Base-by-base conservation (phyloP, 768 basidiomycete species). In the Baorangia bicolor region DNA sequence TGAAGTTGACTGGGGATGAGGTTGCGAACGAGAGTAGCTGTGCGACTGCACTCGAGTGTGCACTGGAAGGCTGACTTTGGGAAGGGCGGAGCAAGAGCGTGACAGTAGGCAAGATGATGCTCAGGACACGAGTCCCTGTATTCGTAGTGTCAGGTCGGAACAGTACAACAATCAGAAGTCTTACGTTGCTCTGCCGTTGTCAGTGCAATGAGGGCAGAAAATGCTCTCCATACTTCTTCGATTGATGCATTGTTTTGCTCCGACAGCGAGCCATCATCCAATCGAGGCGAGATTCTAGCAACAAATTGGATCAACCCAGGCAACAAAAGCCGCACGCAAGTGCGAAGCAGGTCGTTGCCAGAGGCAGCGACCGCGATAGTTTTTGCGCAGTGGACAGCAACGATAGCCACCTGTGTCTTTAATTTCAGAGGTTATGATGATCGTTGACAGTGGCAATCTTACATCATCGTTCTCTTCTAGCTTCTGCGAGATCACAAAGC, bases 381-480 rank as follows among this genome's bases (percentile, higher is more conserved):
- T 66, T 90, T 91, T 2, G 90, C 84, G 64, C 96, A 98, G 63
- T 98, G 93, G 2, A 88, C 83, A 2, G 94, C 94, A 3, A 90
- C 91, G n/a, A 92, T 69, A 2, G 89, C 85, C 38, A 86, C 76
- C 92, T 97, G 37, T 31, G 54, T 28, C 28, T 40, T 21, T 9
- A 40, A 35, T 56, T 55, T 59, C 28, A 63, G 39, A 33, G 2
- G 35, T 40, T 21, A 42, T 23, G 27, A 38, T 12, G 34, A 61
- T 41, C 8, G 18, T n/a, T n/a, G 28, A n/a, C 9, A 10, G 42
- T 18, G 25, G 63, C 74, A 25, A 43, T 21, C 62, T 59, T 61
- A 92, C 92, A 62, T 94, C 90, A 61, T 83, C 76, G 0, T 72
- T 75, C 35, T 87, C 90, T 18, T 84, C 69, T 5, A 96, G 75